A percentile compares a stretch with the other conserved stretches of the same genome.
Conservation (phyloP, 495 filamentous ascomycete species). For the Xylaria palmicola region DNA sequence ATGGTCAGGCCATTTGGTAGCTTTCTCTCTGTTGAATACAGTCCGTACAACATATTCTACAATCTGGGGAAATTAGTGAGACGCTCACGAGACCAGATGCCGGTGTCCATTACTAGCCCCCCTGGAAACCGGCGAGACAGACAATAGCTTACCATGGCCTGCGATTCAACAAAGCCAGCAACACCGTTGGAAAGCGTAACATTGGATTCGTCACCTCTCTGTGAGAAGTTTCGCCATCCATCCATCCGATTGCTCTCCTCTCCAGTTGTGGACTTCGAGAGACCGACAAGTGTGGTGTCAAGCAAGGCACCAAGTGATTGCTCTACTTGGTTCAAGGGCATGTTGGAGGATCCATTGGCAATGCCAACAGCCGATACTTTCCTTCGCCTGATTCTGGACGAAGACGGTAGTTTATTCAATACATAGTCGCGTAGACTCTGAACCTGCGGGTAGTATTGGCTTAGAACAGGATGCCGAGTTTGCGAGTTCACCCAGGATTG, state of each 20-base stretch:
- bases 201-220: conserved; percentile 53
- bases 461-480: conserved; percentile 64
- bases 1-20: conserved; percentile 61
- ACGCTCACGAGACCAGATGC: not conserved
- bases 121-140: not conserved
- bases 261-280: conserved; percentile 33
- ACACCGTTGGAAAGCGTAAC: conserved; percentile 51
- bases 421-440: conserved; percentile 73
- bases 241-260: conserved; percentile 45
- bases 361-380: conserved; percentile 46
- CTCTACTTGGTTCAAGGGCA: conserved; percentile 33
- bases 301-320: conserved; percentile 54
- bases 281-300: conserved; percentile 67
- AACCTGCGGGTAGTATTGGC: conserved; percentile 68
- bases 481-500: conserved; percentile 8
- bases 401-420: conserved; percentile 44
- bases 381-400: conserved; percentile 45
- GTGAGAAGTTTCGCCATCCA: conserved; percentile 67
- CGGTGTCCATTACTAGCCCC: not conserved
- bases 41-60: conserved; percentile 80
- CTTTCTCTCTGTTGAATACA: conserved; percentile 61
- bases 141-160: conserved; percentile 26
- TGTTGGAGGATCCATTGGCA: conserved; percentile 22
- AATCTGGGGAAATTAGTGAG: conserved; percentile 55
- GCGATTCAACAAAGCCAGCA: conserved; percentile 36